phyloP scores from a whole-genome alignment of 2,329 filamentous ascomycete species.

The Botryotinia convoluta region DNA sequence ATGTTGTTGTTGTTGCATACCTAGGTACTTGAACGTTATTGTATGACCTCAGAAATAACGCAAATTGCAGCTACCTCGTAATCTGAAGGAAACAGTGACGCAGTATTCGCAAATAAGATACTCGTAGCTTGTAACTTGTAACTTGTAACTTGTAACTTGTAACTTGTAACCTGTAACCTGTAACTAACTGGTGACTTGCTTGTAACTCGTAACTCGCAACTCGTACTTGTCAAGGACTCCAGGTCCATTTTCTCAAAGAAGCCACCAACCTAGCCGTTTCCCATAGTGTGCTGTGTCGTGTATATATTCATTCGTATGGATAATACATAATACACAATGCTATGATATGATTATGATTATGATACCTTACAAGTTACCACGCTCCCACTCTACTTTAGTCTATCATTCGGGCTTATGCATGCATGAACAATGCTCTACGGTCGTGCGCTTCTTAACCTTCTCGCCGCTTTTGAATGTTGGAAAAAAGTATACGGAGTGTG shows the following conservation, averaged over 20 bases:
- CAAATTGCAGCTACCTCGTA: not conserved
- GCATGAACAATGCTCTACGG: conserved; percentile 22
- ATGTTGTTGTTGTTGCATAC: not conserved
- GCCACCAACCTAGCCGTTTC: conserved; percentile 13
- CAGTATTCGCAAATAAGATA: not conserved
- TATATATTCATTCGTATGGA: conserved; percentile 16
- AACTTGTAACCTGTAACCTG: not conserved
- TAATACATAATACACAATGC: conserved; percentile 3
- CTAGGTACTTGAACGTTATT: not conserved
- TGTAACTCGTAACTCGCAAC: not conserved
- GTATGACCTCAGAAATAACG: not conserved
- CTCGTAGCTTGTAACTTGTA: not conserved
- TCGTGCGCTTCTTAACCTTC: not conserved
- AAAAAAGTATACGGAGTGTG: not conserved
- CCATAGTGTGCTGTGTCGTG: not conserved
- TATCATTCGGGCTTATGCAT: conserved; percentile 34
- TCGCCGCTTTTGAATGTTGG: conserved; percentile 11
- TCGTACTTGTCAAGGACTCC: not conserved
- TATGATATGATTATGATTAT: conserved; percentile 14
- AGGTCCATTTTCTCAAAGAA: not conserved
- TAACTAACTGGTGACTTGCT: not conserved
- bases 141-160: not conserved
- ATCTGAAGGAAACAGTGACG: conserved; percentile 1
- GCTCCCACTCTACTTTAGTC: not conserved
- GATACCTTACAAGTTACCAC: conserved; percentile 4